A percentile compares a stretch with the other conserved stretches of the same genome.
Conservation (phyloP, 208 protist genomes). For the Tritrichomonas musculus region DNA sequence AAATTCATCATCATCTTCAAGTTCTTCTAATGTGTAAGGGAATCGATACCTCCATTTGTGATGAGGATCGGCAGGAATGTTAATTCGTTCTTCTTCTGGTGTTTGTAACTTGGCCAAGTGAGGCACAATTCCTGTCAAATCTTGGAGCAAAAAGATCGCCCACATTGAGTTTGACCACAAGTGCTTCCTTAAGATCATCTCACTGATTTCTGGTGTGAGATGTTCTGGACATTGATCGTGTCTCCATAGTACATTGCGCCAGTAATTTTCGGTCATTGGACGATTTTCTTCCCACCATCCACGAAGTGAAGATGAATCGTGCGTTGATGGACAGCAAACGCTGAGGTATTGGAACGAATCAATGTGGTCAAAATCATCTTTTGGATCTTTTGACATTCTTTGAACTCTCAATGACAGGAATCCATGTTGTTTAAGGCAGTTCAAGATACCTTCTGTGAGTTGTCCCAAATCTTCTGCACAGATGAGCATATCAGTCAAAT, state of each 20-base stretch:
- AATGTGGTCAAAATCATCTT: background rate
- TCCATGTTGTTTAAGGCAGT: background rate
- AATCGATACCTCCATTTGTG: slow-evolving; percentile 2
- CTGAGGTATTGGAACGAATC: background rate
- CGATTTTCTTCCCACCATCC: slow-evolving; percentile 20
- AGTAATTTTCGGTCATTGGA: background rate
- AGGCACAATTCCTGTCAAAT: background rate
- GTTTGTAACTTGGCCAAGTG: background rate
- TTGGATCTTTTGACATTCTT: slow-evolving; percentile 29
- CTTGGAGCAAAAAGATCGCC: background rate
- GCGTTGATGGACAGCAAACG: background rate
- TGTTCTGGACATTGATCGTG: background rate
- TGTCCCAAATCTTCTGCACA: slow-evolving; percentile 12
- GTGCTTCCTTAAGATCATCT: background rate
- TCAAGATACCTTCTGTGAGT: background rate
- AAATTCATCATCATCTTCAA: background rate
- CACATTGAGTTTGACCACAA: slow-evolving; percentile 15
- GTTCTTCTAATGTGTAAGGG: background rate
- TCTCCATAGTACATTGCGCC: background rate
- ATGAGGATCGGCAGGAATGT: background rate
- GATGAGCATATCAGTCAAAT: background rate
- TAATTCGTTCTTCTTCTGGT: slow-evolving; percentile 8
- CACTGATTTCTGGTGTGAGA: background rate
- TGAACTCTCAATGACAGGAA: background rate
- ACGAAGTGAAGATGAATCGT: background rate